Percentiles rank a stretch among this genome's conserved stretches.
Conservation (phyloP, 2,329 filamentous ascomycete genomes). For the Colletotrichum spinosum region DNA sequence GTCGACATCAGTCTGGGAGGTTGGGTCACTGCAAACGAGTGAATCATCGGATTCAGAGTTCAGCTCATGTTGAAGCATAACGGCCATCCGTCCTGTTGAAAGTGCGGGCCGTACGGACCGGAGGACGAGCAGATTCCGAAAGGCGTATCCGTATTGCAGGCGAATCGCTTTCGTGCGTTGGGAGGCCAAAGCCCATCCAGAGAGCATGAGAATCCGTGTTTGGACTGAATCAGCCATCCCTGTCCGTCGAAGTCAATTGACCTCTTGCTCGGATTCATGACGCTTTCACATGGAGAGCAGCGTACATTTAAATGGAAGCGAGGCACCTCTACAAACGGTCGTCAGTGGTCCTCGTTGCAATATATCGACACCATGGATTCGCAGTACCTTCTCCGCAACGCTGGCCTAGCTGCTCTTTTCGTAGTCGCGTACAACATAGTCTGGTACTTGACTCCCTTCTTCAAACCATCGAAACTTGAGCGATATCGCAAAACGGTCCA, state of each 20-base stretch:
- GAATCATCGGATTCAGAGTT: slow-evolving; percentile 14
- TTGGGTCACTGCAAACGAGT: not conserved
- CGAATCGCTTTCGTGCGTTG: slow-evolving; percentile 10
- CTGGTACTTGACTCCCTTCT: slow-evolving; percentile 28
- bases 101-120: slow-evolving; percentile 9
- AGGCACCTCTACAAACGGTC: too few species aligned
- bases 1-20: slow-evolving; percentile 3
- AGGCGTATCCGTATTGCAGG: slow-evolving; percentile 29
- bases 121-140: slow-evolving; percentile 1
- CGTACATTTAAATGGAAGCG: too few species aligned
- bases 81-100: not conserved
- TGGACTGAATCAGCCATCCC: slow-evolving; percentile 24
- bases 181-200: not conserved
- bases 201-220: slow-evolving; percentile 27
- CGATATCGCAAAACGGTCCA: slow-evolving; percentile 40
- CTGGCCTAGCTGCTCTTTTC: slow-evolving; percentile 19
- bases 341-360: not conserved
- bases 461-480: slow-evolving; percentile 30
- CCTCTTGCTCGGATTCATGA: slow-evolving; percentile 13
- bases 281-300: slow-evolving; percentile 4
- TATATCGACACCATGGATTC: slow-evolving; percentile 10
- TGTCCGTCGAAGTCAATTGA: slow-evolving; percentile 18
- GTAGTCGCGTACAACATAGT: slow-evolving; percentile 11
- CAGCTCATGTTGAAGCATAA: slow-evolving; percentile 3
- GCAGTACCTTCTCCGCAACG: slow-evolving; percentile 1